These are phyloP conservation scores for Moricandia moricandioides DNA, from an alignment of 345 rosid species.

Conservation along the genomic window DNA sequence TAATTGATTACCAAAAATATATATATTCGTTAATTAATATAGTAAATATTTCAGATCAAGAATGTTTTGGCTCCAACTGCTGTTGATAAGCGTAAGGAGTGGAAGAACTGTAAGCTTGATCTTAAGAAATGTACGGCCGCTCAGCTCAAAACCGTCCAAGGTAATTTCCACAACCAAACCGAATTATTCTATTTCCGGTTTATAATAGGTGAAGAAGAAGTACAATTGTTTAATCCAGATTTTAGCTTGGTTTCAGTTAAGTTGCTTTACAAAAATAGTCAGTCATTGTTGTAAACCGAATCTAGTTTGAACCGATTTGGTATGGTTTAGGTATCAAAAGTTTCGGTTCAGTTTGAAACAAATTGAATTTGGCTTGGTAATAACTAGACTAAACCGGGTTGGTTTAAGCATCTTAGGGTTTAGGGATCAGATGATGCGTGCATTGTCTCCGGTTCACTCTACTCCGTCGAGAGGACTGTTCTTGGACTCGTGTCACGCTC, in stretches of 20 bases:
- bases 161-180: constrained; percentile 32
- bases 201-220: not conserved
- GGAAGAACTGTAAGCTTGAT: constrained; percentile 76
- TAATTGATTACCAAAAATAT: no score
- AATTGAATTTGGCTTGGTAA: not conserved
- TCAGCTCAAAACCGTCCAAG: constrained; percentile 68
- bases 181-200: not conserved
- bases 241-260: not conserved
- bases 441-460: constrained; percentile 45
- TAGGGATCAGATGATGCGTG: constrained; percentile 54
- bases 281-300: not conserved
- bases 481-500: constrained; percentile 80
- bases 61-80: constrained; percentile 73
- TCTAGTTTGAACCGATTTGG: not conserved
- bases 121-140: constrained; percentile 51
- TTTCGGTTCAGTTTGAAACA: not conserved
- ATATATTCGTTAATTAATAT: not conserved
- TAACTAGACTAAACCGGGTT: constrained; percentile 13
- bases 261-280: not conserved
- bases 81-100: constrained; percentile 61
- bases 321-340: not conserved
- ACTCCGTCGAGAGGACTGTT: constrained; percentile 65
- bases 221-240: not conserved
- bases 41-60: constrained; percentile 49
- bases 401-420: constrained; percentile 44